phyloP scores from a whole-genome alignment of 2,329 filamentous ascomycete species.

The Phialophora expanda region DNA sequence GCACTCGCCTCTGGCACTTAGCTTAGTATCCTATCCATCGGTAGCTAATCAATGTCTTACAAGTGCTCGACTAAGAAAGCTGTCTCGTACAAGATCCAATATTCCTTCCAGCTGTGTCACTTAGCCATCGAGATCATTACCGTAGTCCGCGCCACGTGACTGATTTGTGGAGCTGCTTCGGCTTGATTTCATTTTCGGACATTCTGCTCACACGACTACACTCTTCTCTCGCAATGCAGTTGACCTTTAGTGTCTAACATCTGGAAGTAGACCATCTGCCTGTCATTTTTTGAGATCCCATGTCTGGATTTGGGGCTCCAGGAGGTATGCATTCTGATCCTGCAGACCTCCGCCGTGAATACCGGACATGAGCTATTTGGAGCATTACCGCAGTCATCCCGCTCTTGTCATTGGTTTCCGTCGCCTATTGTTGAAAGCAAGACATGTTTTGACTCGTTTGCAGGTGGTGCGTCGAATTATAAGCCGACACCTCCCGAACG shows the following conservation, averaged over 20 bases:
- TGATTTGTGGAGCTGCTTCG: background rate
- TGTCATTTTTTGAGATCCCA: constrained; percentile 5
- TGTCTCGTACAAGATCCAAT: background rate
- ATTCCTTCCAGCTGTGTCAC: background rate
- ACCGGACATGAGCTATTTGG: background rate
- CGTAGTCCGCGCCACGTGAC: background rate
- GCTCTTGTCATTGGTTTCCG: background rate
- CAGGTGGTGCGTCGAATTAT: constrained; percentile 65
- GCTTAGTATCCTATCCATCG: background rate
- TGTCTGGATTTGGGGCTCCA: constrained; percentile 63
- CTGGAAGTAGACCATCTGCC: background rate
- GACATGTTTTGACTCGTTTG: constrained; percentile 58
- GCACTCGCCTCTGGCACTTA: background rate
- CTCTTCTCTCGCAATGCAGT: background rate
- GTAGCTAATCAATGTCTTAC: background rate
- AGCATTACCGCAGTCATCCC: background rate
- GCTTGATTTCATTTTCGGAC: background rate
- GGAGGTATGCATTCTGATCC: background rate
- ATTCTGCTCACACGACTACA: background rate
- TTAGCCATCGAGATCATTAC: background rate
- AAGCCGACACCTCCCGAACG: constrained; percentile 82
- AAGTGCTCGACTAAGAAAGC: background rate
- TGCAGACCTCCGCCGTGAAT: background rate
- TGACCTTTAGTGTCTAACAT: background rate
- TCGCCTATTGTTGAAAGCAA: background rate